These are phyloP conservation scores for Trichoderma sp. DNA, from an alignment of 2,329 filamentous ascomycete species.

Conservation along the genomic window DNA sequence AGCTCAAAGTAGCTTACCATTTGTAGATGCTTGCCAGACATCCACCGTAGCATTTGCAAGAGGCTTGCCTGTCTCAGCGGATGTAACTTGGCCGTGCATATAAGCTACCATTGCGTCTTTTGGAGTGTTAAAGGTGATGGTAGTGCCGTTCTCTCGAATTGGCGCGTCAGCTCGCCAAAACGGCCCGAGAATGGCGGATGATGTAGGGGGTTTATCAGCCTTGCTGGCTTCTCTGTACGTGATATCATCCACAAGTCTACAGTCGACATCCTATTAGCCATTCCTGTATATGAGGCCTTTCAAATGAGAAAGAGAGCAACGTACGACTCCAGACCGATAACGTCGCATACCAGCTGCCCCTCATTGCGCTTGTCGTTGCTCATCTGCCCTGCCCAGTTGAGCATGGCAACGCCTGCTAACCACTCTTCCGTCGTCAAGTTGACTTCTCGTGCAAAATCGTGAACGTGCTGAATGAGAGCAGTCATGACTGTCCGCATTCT, in stretches of 20 bases:
- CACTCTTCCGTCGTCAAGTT: slow-evolving; percentile 80
- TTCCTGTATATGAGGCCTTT: not conserved
- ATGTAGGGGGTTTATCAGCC: slow-evolving; percentile 55
- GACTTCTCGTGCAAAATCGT: slow-evolving; percentile 79
- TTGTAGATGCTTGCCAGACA: slow-evolving; percentile 79
- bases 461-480: slow-evolving; percentile 70
- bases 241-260: slow-evolving; percentile 74
- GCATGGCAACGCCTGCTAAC: slow-evolving; percentile 66
- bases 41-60: slow-evolving; percentile 69
- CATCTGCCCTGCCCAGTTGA: slow-evolving; percentile 65
- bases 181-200: slow-evolving; percentile 79
- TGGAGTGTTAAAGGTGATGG: slow-evolving; percentile 60
- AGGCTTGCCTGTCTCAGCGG: slow-evolving; percentile 62
- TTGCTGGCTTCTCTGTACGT: slow-evolving; percentile 62
- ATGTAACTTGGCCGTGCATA: slow-evolving; percentile 64
- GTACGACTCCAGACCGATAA: slow-evolving; percentile 71
- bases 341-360: slow-evolving; percentile 70
- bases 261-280: not conserved
- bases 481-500: slow-evolving; percentile 69
- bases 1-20: slow-evolving; percentile 46
- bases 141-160: slow-evolving; percentile 66
- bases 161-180: slow-evolving; percentile 80
- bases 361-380: slow-evolving; percentile 71
- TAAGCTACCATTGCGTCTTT: slow-evolving; percentile 54
- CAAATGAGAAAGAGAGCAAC: slow-evolving; percentile 26